A percentile compares a stretch with the other conserved stretches of the same genome.
These are phyloP conservation scores for Aureobasidium sp. DNA, from an alignment of 2,329 filamentous ascomycete species.

Conservation along the genomic window DNA sequence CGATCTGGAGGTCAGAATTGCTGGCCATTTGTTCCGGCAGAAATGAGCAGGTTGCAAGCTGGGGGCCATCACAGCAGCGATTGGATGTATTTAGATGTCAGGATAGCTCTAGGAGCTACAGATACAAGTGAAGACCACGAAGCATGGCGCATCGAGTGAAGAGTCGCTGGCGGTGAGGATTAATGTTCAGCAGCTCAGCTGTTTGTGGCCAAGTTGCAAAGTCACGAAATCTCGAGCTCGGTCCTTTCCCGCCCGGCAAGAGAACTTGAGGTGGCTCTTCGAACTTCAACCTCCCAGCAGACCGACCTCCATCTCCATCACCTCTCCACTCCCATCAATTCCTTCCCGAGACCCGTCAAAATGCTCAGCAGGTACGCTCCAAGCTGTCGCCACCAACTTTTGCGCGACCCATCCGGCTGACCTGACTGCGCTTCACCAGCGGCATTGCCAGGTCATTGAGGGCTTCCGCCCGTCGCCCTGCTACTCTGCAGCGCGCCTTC, in stretches of 20 bases:
- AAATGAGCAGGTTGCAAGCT: background rate
- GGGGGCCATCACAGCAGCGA: background rate
- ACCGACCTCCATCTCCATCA: slow-evolving; percentile 17
- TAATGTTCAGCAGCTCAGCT: background rate
- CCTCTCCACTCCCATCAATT: slow-evolving; percentile 21
- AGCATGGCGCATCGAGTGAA: background rate
- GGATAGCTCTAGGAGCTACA: background rate
- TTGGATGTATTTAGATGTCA: background rate
- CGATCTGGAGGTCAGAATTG: slow-evolving; percentile 8
- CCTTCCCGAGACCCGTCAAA: slow-evolving; percentile 56
- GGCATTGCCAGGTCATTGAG: slow-evolving; percentile 60
- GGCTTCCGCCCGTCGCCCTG: slow-evolving; percentile 52
- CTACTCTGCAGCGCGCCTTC: slow-evolving; percentile 50
- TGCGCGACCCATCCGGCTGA: slow-evolving; percentile 21
- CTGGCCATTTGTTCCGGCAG: slow-evolving; percentile 3
- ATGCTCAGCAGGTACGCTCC: slow-evolving; percentile 74
- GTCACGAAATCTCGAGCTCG: slow-evolving; percentile 16
- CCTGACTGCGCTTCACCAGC: slow-evolving; percentile 43
- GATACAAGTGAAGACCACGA: background rate
- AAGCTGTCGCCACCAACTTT: slow-evolving; percentile 22
- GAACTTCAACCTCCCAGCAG: slow-evolving; percentile 17
- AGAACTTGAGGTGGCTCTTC: slow-evolving; percentile 17
- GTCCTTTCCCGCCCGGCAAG: slow-evolving; percentile 17
- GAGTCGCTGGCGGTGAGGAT: background rate
- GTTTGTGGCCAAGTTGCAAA: slow-evolving; percentile 15